phyloP scores from a whole-genome alignment of 352 stramenopile species.

The Pythium grandisporangium region DNA sequence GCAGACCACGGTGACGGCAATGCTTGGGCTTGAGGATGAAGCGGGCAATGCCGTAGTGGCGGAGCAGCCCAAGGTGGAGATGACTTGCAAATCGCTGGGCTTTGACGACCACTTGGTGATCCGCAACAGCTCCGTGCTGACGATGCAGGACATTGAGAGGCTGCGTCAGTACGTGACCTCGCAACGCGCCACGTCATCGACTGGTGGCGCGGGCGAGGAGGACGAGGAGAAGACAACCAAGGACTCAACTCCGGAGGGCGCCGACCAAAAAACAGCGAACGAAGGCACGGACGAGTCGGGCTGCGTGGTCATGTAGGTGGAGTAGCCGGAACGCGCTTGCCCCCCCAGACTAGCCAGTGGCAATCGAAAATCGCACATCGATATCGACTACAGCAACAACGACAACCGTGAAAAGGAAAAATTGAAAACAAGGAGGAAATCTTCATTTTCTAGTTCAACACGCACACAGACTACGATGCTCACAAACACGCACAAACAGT shows the following conservation, averaged over 20 bases:
- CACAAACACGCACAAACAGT: background rate
- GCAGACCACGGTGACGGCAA: constrained; percentile 47
- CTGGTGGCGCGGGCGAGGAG: no score
- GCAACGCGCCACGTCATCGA: no score
- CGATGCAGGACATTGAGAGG: constrained; percentile 60
- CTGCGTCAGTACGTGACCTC: constrained; percentile 45
- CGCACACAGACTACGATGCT: background rate
- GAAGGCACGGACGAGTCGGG: background rate
- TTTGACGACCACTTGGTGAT: constrained; percentile 58
- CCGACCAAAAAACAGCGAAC: constrained; percentile 8
- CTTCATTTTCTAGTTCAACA: background rate
- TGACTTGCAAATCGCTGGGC: constrained; percentile 47
- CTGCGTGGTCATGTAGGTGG: background rate
- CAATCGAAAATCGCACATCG: no score
- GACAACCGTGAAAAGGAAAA: no score
- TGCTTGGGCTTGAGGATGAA: constrained; percentile 46
- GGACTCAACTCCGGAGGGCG: background rate
- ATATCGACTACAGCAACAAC: no score
- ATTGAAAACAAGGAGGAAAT: background rate
- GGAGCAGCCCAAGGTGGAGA: constrained; percentile 42
- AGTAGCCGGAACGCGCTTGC: no score
- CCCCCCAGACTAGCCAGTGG: no score
- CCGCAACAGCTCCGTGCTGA: constrained; percentile 75
- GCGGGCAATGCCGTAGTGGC: constrained; percentile 15
- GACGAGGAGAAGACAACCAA: constrained; percentile 6